Evolutionary conservation across 331 rosid species (phyloP), one percentile per base, ranked within the genome.

Genomic region (Arachis monticola): DNA sequence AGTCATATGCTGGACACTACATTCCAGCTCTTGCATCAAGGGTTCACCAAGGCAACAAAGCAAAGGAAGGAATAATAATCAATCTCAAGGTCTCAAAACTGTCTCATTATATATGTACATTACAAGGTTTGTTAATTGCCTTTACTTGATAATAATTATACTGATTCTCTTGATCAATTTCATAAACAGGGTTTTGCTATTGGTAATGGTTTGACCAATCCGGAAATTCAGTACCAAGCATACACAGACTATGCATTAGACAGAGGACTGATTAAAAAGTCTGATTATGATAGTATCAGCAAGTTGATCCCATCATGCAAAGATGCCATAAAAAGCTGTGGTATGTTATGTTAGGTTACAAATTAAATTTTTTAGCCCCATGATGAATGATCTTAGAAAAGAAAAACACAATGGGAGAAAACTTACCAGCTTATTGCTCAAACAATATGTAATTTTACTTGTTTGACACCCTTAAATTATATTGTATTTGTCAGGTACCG

Each of bases 1-100:
- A 95, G 73, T 95, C 99, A 8, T 95, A 92, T 13, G 99, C 99
- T 1, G 99, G 99, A 47, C 99, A 95, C 81, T 95, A 90, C 81
- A 84, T 95, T 85, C 99, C 99, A 5, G 98, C 98, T 50, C 78
- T 95, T 69, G 99, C 98, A 55, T 76, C 94, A 30, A 87, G 97
- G 60, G 87, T 95, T 77, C 89, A 92, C 75, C 79, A 82, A 78
- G 98, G 93, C 84, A 95, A 95, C 86, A 95, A 85, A 78, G 96
- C 85, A 27, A 89, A 87, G 68, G 83, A 92, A 80, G 98, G 99
- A 67, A 79, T 77, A 68, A 89, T 81, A 59, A 88, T 95, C 32
- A 95, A 95, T 82, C 86, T 95, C 11, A 90, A 92, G 97, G 97
- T 84, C 40, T 27, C 11, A 5, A 8, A 8, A 10, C 57, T 79